Base-by-base conservation (phyloP, 2,329 filamentous ascomycete genomes). In the Epicoccum nigrum region DNA sequence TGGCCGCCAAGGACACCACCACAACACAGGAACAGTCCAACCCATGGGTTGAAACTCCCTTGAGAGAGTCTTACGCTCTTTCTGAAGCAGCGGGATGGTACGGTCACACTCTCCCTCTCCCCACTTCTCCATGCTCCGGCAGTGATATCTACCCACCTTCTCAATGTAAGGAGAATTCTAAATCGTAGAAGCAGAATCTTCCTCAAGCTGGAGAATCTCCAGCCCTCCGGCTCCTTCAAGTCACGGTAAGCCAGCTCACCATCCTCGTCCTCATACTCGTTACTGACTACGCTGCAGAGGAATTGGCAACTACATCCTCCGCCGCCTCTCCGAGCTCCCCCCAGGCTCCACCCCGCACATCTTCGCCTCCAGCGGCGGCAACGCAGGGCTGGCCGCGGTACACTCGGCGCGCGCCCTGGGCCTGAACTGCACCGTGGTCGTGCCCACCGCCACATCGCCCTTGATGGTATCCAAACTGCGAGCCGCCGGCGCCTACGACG, bases 181-280 rank as follows among this genome's bases (percentile, higher is more conserved):
- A 76, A 52, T 52, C 49, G 49, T 52, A 52, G 49, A 52, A 80
- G 89, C 77, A 86, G 88, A 76, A 84, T 95, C 72, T 90, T 89
- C 72, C 85, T 95, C 65, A 95, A 95, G 73, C 83, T 94, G 56
- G 90, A 95, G 64, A 90, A 89, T 69, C 83, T 92, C 46, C 91
- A 96, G 68, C 91, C 90, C 4, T 88, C 87, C 17, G 89, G 89
- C 57, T 92, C 89, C 31, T 96, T 95, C 84, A 94, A 95, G 73
- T 92, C 89, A 38, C 64, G 70, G 70, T 73, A 70, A 54, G 62
- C 39, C 42, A 48, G n/a, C 17, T 34, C 15, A 20, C 33, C 19
- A 35, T 38, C 12, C 31, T 45, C 17, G 8, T 3, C 13, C 17
- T 11, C 12, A 33, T 9, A 13, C 15, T 16, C 12, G 45, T 45